Evolutionary conservation across 257 asterid species (phyloP).

Genomic region (Solanum microdontum): DNA sequence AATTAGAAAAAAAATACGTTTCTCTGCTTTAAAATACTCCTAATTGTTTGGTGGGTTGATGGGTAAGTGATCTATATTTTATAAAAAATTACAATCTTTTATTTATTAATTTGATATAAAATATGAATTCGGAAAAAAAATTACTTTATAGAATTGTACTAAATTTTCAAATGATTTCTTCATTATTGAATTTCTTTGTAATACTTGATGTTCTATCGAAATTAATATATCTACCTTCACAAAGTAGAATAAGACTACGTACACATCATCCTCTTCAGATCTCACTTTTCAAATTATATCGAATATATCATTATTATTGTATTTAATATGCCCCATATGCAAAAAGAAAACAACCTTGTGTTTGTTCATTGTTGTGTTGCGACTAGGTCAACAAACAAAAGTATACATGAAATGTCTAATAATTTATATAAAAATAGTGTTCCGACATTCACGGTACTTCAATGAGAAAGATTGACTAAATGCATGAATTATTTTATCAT

Average conservation of each 20-base stretch:
- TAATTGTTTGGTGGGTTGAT: background rate
- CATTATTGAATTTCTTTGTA: background rate
- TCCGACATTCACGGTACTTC: slow-evolving; percentile 41
- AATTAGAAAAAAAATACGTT: background rate
- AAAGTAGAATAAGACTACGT: background rate
- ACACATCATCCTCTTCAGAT: background rate
- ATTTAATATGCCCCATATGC: background rate
- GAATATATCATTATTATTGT: background rate
- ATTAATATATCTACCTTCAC: background rate
- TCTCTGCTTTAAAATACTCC: background rate
- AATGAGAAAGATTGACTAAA: slow-evolving; percentile 9
- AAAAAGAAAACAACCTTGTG: background rate
- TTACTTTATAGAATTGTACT: background rate
- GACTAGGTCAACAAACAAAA: slow-evolving; percentile 17
- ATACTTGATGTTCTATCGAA: rapidly evolving
- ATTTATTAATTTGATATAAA: background rate
- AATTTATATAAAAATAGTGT: background rate
- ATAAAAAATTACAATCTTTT: background rate
- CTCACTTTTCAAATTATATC: background rate
- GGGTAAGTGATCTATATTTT: background rate
- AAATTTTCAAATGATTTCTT: background rate
- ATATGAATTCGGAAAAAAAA: background rate
- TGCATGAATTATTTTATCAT: background rate
- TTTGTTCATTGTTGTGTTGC: background rate
- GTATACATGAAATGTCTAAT: slow-evolving; percentile 2